Evolutionary conservation across 176 grass and related monocot genomes (phyloP), one percentile per base, ranked within the genome.

Genomic region (Eragrostis nindensis): DNA sequence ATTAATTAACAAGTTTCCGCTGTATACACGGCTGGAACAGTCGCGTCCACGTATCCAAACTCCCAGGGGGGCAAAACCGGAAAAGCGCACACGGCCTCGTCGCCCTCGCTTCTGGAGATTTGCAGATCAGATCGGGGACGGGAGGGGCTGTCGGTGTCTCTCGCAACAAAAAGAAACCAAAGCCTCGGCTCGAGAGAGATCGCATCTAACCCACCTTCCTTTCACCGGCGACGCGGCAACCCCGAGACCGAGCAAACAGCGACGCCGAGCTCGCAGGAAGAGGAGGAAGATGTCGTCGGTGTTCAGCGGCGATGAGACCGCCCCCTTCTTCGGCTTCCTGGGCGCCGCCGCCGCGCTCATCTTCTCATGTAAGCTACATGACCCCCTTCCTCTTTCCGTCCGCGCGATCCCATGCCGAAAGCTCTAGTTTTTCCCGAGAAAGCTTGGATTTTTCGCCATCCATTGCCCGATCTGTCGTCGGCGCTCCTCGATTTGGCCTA

Each of bases 241-340:
- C 49, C 75, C 14, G 49, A 3, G 61, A 80, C 77, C 77, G 77
- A 80, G 76, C 63, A 79, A 66, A 17, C 36, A 54, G 55, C 19
- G 73, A 76, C 72, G 9, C 6, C 6, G 61, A 55, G 32, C 53
- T 8, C 29, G 10, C 3, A 22, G 19, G 48, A 55, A 22, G 12
- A 61, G 11, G 12, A 46, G 21, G 13, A 89, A 48, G 74, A 92
- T 94, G 92, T 86, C 86, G 82, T 93, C 92, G 55, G 84, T 47
- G 71, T 98, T 98, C 86, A 98, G 96, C 88, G 96, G 96, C 52
- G 96, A 98, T 86, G 96, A 95, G 81, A 98, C 96, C 2, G 96
- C 96, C 16, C 96, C 95, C 70, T 98, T 98, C 92, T 98, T 98
- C 86, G 96, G 96, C 61, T 98, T 98, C 86, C 96, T 98, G 79